Evolutionary conservation across 495 filamentous ascomycete species (phyloP).

Genomic region (Symbiotaphrina buchneri): DNA sequence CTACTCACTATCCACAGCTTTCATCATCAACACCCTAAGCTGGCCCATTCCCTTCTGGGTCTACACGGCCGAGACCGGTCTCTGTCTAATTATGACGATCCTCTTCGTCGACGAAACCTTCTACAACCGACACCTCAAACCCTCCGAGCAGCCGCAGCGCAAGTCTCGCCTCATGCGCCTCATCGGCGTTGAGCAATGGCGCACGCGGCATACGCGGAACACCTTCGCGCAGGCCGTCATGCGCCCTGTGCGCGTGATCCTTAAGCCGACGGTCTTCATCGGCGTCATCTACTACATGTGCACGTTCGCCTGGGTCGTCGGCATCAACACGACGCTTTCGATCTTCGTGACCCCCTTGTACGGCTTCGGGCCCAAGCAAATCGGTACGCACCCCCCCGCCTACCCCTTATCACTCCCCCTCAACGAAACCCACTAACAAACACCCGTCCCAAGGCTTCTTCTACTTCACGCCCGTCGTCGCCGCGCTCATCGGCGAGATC

Average conservation of each 20-base stretch:
- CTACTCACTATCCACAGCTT: slow-evolving; percentile 40
- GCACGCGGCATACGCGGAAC: slow-evolving; percentile 16
- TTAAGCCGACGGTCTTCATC: slow-evolving; percentile 27
- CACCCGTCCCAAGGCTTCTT: slow-evolving; percentile 12
- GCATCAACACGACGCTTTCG: slow-evolving; percentile 35
- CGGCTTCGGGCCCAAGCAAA: no score
- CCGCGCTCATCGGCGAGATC: slow-evolving; percentile 12
- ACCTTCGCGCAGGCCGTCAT: slow-evolving; percentile 21
- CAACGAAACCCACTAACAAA: slow-evolving; percentile 13
- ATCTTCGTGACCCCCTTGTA: slow-evolving; percentile 30
- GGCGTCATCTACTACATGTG: slow-evolving; percentile 28
- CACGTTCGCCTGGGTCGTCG: slow-evolving; percentile 38
- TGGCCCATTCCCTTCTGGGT: slow-evolving; percentile 24
- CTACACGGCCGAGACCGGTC: slow-evolving; percentile 20
- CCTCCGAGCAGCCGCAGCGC: no score
- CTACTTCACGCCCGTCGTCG: slow-evolving; percentile 17
- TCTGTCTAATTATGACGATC: slow-evolving; percentile 19
- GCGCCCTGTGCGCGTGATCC: slow-evolving; percentile 20
- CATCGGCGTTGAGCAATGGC: slow-evolving; percentile 23
- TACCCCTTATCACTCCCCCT: slow-evolving; percentile 13
- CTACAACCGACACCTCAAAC: slow-evolving; percentile 13
- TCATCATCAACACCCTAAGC: slow-evolving; percentile 12
- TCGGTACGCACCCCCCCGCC: slow-evolving; percentile 16
- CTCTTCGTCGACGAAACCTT: slow-evolving; percentile 25
- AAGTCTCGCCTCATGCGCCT: slow-evolving; percentile 18